Base-by-base conservation (phyloP, 495 filamentous ascomycete genomes). In the Acidiella bohemica region DNA sequence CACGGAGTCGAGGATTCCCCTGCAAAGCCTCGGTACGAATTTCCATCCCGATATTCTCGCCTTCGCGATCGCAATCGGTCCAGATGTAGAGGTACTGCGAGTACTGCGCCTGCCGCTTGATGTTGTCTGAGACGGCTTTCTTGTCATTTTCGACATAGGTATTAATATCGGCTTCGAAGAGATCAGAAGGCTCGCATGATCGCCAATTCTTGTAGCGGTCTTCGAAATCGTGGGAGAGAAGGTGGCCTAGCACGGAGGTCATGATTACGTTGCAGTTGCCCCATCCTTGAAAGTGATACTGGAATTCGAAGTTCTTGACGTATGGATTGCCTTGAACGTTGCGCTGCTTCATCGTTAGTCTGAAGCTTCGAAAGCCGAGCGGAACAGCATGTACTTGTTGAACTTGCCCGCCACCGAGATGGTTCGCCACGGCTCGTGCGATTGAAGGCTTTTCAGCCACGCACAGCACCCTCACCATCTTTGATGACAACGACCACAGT, bases 21-120 rank as follows among this genome's bases (percentile, higher is more conserved):
- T 72, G 71, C 39, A 65, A 66, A 13, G 92, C 90, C 25, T 85
- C 76, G 41, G 81, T 72, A 26, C 84, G 75, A 36, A 97, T 85
- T 54, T 96, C 92, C n/a, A 80, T 65, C 1, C 90, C 90, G 46
- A 97, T 97, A 52, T 95, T 79, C 60, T 97, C 90, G 12, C 90
- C 90, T 67, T 97, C 90, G 35, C 87, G 76, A 67, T 97, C 90
- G 62, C 90, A 96, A 68, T 97, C 90, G 0, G 90, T 97, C 90
- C 90, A 97, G 51, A 97, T 93, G 58, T 85, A 90, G 11, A 97
- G 67, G 14, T 73, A 74, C 49, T 67, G 69, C 39, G 73, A 64
- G 50, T 71, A 67, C 31, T 70, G 71, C 10, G 92, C 90, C 58
- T 90, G 75, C 5, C 65, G 59, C 32, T 76, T 67, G 53, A 97